Evolutionary conservation across 2,329 filamentous ascomycete species (phyloP).

Genomic region (Cladosporium phlei): DNA sequence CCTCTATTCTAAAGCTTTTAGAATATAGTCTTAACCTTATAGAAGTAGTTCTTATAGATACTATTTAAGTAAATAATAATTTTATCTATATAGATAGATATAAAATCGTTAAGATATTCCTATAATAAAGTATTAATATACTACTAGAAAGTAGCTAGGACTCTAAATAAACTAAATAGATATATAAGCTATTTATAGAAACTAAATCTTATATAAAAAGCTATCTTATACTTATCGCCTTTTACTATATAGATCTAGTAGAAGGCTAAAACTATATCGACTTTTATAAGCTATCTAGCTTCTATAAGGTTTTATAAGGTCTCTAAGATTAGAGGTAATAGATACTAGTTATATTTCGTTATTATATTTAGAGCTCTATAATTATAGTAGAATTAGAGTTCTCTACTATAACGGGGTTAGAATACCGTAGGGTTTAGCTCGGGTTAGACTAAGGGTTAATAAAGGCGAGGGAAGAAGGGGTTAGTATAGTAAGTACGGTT

Average conservation of each 20-base stretch:
- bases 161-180: slow-evolving; percentile 20
- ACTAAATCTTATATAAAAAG: slow-evolving; percentile 32
- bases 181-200: slow-evolving; percentile 34
- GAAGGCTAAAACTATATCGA: slow-evolving; percentile 32
- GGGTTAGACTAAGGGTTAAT: too few relatives aligned
- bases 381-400: slow-evolving; percentile 30
- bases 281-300: slow-evolving; percentile 29
- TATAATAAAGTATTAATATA: slow-evolving; percentile 23
- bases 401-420: too few relatives aligned
- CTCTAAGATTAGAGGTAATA: slow-evolving; percentile 31
- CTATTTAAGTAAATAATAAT: slow-evolving; percentile 22
- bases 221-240: slow-evolving; percentile 33
- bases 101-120: slow-evolving; percentile 22
- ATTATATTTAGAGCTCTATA: slow-evolving; percentile 34
- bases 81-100: slow-evolving; percentile 24
- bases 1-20: neutral
- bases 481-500: too few relatives aligned
- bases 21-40: slow-evolving; percentile 3
- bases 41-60: slow-evolving; percentile 1
- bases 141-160: slow-evolving; percentile 12
- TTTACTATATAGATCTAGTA: slow-evolving; percentile 31
- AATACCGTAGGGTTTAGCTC: too few relatives aligned
- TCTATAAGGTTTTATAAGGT: slow-evolving; percentile 24
- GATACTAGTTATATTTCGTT: slow-evolving; percentile 34
- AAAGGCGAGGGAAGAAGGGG: too few relatives aligned